Evolutionary conservation across 257 asterid species (phyloP), one percentile per base, ranked within the genome.

Genomic region (Fraxinus quadrangulata): DNA sequence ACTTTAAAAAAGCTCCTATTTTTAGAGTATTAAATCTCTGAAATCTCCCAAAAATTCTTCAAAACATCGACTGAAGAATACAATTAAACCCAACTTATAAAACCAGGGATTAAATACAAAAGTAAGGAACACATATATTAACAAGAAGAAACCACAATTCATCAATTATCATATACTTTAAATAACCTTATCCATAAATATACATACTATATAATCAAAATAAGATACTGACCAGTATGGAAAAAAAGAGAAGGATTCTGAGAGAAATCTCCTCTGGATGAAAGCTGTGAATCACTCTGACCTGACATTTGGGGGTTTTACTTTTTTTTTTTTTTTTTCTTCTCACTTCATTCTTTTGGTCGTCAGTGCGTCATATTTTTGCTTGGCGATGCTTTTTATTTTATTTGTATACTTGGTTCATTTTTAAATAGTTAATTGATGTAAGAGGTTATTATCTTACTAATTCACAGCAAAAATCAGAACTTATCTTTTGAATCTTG

Each of bases 211-310:
- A 78, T 24, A 70, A 21, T 3, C 13, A 33, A 42, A 34, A n/a
- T 28, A 67, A 54, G 61, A 79, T 68, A 72, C 84, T 74, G 30
- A 79, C 87, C 86, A 49, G 36, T 34, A 65, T 24, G 17, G 42
- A 54, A 66, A 79, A 54, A 59, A 4, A 51, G 30, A 39, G 73
- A 33, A 45, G 77, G 83, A 84, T 23, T 63, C 13, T 16, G 78
- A 47, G 78, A 61, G 65, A 75, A 12, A 31, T 45, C 80, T 73
- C 68, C 69, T 21, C 67, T 75, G 37, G 24, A 71, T 12, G 45
- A 70, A 72, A 77, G 81, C 78, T 75, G 24, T 49, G 80, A 78
- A 76, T 78, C 66, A 68, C 13, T 36, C 67, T 78, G 74, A 78
- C 47, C 79, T 72, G 33, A 66, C 39, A 30, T 73, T 73, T 67